These are phyloP conservation scores for Russula griseocarnosa DNA, from an alignment of 768 basidiomycete genomes.

Conservation along the genomic window DNA sequence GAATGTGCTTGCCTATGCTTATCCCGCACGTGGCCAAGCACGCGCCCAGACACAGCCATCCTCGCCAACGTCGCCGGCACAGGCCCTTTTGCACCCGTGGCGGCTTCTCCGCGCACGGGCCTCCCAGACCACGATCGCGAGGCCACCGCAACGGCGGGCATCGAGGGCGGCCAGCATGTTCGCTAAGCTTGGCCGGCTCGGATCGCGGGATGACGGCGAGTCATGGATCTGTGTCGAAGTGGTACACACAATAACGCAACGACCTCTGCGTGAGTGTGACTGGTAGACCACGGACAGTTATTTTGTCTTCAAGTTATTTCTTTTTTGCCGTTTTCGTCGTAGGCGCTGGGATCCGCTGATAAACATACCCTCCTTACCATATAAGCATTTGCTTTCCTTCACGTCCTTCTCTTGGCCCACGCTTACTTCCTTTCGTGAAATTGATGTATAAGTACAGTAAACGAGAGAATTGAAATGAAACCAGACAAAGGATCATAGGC, in stretches of 20 bases:
- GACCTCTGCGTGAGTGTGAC: conserved; percentile 26
- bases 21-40: conserved; percentile 10
- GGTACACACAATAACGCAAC: conserved; percentile 33
- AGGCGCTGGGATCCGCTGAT: conserved; percentile 18
- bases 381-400: not conserved
- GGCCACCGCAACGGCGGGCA: conserved; percentile 26
- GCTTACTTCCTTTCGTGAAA: not conserved
- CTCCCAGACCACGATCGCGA: conserved; percentile 15
- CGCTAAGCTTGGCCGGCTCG: conserved; percentile 25
- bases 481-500: not conserved
- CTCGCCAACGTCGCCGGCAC: conserved; percentile 30
- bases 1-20: conserved; percentile 24
- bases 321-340: not conserved
- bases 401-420: not conserved
- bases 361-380: conserved; percentile 1
- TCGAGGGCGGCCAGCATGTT: conserved; percentile 30
- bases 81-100: conserved; percentile 26
- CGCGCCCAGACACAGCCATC: conserved; percentile 15
- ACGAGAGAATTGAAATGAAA: conserved; percentile 14
- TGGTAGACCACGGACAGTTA: not conserved
- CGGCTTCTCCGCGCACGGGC: conserved; percentile 21
- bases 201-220: conserved; percentile 29
- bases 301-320: not conserved
- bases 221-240: conserved; percentile 36
- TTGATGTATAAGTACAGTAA: conserved; percentile 17